Evolutionary conservation across 2,329 filamentous ascomycete genomes (phyloP).

Genomic region (Epichloe sibirici): DNA sequence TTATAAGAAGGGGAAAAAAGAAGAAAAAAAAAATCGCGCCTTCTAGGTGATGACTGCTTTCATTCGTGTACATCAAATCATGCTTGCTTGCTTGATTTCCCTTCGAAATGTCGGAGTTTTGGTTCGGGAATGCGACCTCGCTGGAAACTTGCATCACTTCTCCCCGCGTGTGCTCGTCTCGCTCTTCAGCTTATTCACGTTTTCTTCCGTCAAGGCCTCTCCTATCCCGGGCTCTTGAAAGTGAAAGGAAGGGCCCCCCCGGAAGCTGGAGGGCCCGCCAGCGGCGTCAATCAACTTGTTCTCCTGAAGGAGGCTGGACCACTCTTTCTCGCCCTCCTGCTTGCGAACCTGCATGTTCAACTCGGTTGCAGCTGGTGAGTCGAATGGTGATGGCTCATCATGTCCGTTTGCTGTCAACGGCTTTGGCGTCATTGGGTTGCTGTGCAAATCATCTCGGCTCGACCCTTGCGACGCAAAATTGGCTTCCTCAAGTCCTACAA

Average conservation of each 20-base stretch:
- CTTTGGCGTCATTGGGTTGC: slow-evolving; percentile 27
- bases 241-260: slow-evolving; percentile 21
- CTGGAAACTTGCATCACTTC: background rate
- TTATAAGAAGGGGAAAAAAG: no score
- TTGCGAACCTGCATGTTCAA: slow-evolving; percentile 20
- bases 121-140: no score
- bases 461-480: slow-evolving; percentile 8
- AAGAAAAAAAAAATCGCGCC: no score
- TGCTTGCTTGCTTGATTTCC: no score
- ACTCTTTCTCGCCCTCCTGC: slow-evolving; percentile 27
- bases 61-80: no score
- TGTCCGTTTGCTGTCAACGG: slow-evolving; percentile 25
- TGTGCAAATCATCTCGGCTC: slow-evolving; percentile 17
- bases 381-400: slow-evolving; percentile 31
- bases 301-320: slow-evolving; percentile 31
- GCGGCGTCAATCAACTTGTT: slow-evolving; percentile 36
- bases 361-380: slow-evolving; percentile 20
- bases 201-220: slow-evolving; percentile 41
- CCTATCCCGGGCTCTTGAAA: slow-evolving; percentile 23
- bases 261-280: slow-evolving; percentile 22
- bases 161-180: slow-evolving; percentile 14
- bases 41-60: no score
- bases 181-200: slow-evolving; percentile 34
- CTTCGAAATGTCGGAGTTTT: no score
- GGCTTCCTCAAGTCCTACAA: slow-evolving; percentile 21